Base-by-base conservation (phyloP, 768 basidiomycete species). In the Psilocybe sp. region DNA sequence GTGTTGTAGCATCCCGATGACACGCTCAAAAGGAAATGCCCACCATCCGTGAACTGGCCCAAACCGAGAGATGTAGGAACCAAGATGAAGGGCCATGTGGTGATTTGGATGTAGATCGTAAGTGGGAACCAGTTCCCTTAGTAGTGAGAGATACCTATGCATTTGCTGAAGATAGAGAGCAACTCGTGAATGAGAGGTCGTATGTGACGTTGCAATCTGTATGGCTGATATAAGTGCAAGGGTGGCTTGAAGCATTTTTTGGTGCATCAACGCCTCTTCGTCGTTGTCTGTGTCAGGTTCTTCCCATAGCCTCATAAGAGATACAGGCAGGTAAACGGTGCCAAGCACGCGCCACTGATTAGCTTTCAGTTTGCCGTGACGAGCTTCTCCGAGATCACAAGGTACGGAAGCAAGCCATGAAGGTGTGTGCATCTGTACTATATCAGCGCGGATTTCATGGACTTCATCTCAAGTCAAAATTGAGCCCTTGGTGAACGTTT, bases 301-400 rank as follows among this genome's bases (percentile, higher is more conserved):
- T 7, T 28, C 23, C 73, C 72, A 73, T 1, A 73, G 51, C 2
- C 62, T 52, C n/a, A 64, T 53, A 1, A 74, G 55, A 10, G 69
- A 61, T 8, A 66, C 51, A 2, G 64, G 67, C n/a, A 74, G 57
- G 48, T 71, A 46, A 4, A 70, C 31, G 0, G 59, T 58, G n/a
- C 66, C 63, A 9, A 70, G 47, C 0, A 58, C 56, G 0, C 64
- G 59, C 74, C 72, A 76, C 50, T 70, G 51, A 46, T 69, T 64
- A 13, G 69, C 55, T 11, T 62, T 63, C 35, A 64, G 46, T 39
- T 66, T 67, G 16, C 61, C 56, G 37, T 61, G 52, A 0, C 28
- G 31, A 4, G 54, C 46, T n/a, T 53, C 33, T 13, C 59, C 58
- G n/a, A 63, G 41, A 23, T 61, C 47, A 19, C 23, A 4, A 7